These are phyloP conservation scores for Beauveria sp. DNA, from an alignment of 2,329 filamentous ascomycete species.

Conservation along the genomic window DNA sequence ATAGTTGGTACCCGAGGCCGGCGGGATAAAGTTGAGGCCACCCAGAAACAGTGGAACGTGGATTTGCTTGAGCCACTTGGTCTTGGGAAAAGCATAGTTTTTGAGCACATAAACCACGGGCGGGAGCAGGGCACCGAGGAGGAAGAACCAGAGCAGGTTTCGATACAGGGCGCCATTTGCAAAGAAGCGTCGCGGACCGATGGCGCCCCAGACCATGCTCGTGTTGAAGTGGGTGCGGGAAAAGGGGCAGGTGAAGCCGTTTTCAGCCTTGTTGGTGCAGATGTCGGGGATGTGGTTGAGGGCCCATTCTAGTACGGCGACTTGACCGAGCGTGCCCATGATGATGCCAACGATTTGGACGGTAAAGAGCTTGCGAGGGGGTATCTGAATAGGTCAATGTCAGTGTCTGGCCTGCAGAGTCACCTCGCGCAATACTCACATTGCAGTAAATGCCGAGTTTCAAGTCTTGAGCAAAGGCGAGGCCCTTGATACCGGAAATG, in stretches of 20 bases:
- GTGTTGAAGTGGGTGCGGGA: conserved; percentile 40
- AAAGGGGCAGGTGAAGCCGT: conserved; percentile 37
- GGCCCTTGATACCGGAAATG: conserved; percentile 33
- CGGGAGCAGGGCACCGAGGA: conserved; percentile 42
- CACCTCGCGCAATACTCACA: conserved; percentile 12
- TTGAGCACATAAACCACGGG: conserved; percentile 35
- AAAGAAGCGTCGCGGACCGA: conserved; percentile 49
- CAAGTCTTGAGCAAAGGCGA: conserved; percentile 35
- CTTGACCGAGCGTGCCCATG: conserved; percentile 36
- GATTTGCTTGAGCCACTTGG: conserved; percentile 20
- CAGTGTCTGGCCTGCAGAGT: not conserved
- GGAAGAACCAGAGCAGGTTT: conserved; percentile 44
- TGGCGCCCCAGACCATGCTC: conserved; percentile 48
- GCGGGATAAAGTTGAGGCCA: conserved; percentile 25
- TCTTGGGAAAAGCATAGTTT: conserved; percentile 17
- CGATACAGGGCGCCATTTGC: conserved; percentile 42
- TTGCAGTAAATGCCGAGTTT: conserved; percentile 37
- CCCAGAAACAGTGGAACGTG: conserved; percentile 25
- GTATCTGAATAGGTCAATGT: conserved; percentile 23
- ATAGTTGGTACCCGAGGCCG: conserved; percentile 26
- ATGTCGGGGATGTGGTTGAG: conserved; percentile 40
- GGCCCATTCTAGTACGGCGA: conserved; percentile 29
- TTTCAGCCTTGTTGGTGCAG: conserved; percentile 35
- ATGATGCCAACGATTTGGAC: conserved; percentile 36
- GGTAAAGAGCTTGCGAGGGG: conserved; percentile 35